Evolutionary conservation across 1,139 yeast genomes (phyloP).

Genomic region (Candida pseudoviswanathii): DNA sequence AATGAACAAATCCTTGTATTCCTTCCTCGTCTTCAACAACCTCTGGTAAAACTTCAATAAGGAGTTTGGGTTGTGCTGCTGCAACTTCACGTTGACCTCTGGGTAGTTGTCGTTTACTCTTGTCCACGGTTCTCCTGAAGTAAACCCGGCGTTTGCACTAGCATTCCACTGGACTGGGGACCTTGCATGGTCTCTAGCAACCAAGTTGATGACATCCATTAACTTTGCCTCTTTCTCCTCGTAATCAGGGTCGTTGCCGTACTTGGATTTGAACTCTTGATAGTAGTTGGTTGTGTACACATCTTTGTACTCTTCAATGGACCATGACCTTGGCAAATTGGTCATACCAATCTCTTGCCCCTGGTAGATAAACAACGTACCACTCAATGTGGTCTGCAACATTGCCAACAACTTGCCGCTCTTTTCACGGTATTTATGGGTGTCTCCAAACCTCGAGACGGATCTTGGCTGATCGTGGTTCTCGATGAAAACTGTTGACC

Average conservation of each 20-base stretch:
- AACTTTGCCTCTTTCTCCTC: constrained; percentile 28
- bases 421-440: constrained; percentile 32
- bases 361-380: constrained; percentile 59
- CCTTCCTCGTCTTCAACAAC: constrained; percentile 47
- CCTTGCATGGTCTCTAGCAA: constrained; percentile 58
- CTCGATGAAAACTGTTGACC: constrained; percentile 58
- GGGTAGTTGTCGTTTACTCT: constrained; percentile 52
- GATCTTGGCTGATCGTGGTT: constrained; percentile 63
- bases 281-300: constrained; percentile 49
- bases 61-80: constrained; percentile 50
- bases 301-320: constrained; percentile 52
- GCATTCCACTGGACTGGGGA: constrained; percentile 63
- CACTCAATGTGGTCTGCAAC: constrained; percentile 50
- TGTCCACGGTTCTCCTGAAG: constrained; percentile 57
- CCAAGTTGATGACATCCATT: constrained; percentile 35
- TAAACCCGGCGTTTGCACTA: constrained; percentile 49
- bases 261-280: constrained; percentile 31
- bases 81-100: constrained; percentile 51
- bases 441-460: constrained; percentile 53
- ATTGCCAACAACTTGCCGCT: constrained; percentile 53
- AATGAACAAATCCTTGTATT: constrained; percentile 43
- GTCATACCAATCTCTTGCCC: constrained; percentile 65
- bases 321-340: constrained; percentile 50
- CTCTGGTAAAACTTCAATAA: constrained; percentile 49
- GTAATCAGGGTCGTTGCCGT: constrained; percentile 31